Base-by-base conservation (phyloP, 2,329 filamentous ascomycete species). In the Ramichloridium luteum region DNA sequence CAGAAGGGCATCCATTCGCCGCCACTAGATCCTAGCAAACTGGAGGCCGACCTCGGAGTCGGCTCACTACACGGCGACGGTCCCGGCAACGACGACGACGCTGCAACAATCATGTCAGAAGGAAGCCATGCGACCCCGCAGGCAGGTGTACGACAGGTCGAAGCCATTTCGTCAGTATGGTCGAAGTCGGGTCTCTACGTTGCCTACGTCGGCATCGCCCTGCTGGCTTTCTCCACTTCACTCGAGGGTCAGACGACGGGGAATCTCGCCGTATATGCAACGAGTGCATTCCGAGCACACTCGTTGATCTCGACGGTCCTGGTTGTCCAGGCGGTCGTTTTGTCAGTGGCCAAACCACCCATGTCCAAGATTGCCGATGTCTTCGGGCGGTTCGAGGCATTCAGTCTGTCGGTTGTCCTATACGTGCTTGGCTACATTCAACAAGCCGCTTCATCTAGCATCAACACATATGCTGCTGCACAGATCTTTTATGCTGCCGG, bases 251-350 rank as follows among this genome's bases (percentile, higher is more conserved):
- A 79, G 48, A 73, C 72, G 6, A 74, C 74, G 2, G 65, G 64
- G 31, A 67, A 72, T 6, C 58, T 80, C 28, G 66, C 68, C 11
- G 67, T 70, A 13, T 79, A 73, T 57, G 74, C 78, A 16, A 80
- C 76, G 2, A 79, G 74, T 36, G 63, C 68, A 3, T 81, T 80
- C 47, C 60, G 61, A 23, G 62, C 66, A 29, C 77, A 80, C 48
- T 76, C 75, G 9, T 61, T 81, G 18, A 62, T 78, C 25, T 73
- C 75, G 11, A 78, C 74, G 0, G 69, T 79, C 14, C 61, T 68
- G 16, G 73, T 78, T 8, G 66, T 79, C 6, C 71, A 77, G 38
- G 68, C 69, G 44, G 69, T 78, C 3, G 72, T 79, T 11, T 70
- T 76, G 48, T 51, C 70, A 30, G 65, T 74, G 28, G 66, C 73